Conservation (phyloP, 441 rosid genomes). For the Populus tomentosa region DNA sequence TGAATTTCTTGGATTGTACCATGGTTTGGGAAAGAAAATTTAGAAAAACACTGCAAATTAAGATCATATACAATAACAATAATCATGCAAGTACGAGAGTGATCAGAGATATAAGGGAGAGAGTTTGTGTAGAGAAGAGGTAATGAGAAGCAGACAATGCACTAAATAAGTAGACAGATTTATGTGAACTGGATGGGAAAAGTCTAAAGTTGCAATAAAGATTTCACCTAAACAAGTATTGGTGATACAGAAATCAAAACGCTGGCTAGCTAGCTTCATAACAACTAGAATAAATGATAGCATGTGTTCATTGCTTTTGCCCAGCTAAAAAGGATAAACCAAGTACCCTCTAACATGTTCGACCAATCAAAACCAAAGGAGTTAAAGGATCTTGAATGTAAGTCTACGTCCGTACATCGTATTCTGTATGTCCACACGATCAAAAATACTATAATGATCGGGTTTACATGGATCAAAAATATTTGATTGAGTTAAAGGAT, state of each 20-base stretch:
- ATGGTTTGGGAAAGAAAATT: constrained; percentile 21
- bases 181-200: constrained; percentile 19
- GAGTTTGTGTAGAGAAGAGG: background rate
- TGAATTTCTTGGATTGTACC: constrained; percentile 70
- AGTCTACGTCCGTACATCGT: background rate
- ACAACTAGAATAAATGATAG: constrained; percentile 24
- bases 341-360: background rate
- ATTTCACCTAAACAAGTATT: constrained; percentile 34
- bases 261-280: background rate
- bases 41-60: constrained; percentile 11
- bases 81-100: constrained; percentile 6
- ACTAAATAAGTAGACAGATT: constrained; percentile 9
- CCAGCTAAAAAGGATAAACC: background rate
- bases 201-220: constrained; percentile 39
- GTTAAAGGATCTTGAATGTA: background rate
- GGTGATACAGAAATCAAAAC: background rate
- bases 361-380: background rate
- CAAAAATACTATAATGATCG: too few species aligned
- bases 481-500: background rate
- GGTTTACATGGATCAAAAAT: too few species aligned
- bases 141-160: background rate
- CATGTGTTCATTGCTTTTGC: background rate
- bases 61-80: background rate
- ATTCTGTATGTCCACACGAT: background rate
- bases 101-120: constrained; percentile 15